Conservation (phyloP, 345 rosid genomes). For the Boechera stricta region DNA sequence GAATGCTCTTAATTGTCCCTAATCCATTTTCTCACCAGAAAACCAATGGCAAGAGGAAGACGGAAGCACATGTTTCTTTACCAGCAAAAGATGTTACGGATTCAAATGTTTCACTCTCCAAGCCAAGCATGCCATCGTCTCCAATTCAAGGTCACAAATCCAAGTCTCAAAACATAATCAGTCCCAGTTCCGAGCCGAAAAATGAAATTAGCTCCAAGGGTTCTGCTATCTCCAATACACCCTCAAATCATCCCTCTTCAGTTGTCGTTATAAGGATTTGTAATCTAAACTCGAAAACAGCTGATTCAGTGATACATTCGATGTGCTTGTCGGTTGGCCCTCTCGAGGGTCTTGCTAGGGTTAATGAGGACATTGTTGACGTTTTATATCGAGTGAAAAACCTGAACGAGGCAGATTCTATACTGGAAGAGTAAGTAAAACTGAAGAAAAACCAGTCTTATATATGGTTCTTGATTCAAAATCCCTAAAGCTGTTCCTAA, state of each 20-base stretch:
- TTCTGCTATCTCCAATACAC: conserved; percentile 7
- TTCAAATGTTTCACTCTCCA: not conserved
- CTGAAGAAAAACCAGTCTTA: conserved; percentile 14
- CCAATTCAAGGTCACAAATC: not conserved
- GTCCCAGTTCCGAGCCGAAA: not conserved
- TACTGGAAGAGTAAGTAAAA: conserved; percentile 27
- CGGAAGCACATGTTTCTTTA: not conserved
- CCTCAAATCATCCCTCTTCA: not conserved
- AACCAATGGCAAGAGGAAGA: conserved; percentile 14
- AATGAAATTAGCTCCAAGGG: not conserved
- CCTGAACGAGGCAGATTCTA: conserved; percentile 21
- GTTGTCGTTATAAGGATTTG: conserved; percentile 27
- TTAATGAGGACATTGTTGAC: conserved; percentile 32
- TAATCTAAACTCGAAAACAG: conserved; percentile 29
- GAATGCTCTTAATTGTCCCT: not conserved
- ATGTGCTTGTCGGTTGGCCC: conserved; percentile 20
- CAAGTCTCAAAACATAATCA: conserved; percentile 8
- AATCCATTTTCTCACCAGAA: conserved; percentile 5
- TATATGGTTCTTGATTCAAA: conserved; percentile 2
- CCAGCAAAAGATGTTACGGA: conserved; percentile 16
- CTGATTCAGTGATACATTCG: conserved; percentile 35
- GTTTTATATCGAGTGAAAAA: conserved; percentile 27
- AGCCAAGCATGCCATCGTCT: not conserved
- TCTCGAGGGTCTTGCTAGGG: conserved; percentile 27
- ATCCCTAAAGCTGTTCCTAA: not conserved